Percentiles rank a stretch among this genome's conserved stretches.
Evolutionary conservation across 2,329 filamentous ascomycete genomes (phyloP).

Genomic region (Calonectria fujianensis): DNA sequence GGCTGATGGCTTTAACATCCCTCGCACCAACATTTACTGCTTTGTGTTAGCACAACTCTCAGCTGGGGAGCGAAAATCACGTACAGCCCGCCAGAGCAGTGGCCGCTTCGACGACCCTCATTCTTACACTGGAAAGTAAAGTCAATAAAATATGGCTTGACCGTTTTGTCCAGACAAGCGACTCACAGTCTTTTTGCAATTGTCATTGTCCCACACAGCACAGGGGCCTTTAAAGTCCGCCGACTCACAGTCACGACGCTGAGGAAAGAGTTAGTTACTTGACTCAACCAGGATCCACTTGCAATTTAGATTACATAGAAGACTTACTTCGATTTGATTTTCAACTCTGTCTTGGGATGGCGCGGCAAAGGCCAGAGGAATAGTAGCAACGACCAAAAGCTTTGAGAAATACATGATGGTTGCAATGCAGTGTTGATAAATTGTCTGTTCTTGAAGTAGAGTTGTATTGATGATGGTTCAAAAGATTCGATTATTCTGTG

Average conservation of each 20-base stretch:
- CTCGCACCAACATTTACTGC: background rate
- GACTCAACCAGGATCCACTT: background rate
- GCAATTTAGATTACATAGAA: background rate
- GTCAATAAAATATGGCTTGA: background rate
- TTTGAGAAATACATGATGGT: background rate
- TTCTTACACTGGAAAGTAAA: background rate
- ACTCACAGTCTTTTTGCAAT: background rate
- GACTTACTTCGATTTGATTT: background rate
- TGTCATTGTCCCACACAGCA: background rate
- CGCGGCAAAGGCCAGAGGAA: background rate
- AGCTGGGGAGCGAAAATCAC: background rate
- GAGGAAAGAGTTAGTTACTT: background rate
- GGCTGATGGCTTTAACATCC: background rate
- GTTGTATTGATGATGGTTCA: background rate
- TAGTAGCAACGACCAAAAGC: background rate
- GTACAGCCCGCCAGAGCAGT: background rate
- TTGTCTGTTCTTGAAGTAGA: background rate
- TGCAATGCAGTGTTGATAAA: background rate
- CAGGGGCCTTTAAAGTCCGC: background rate
- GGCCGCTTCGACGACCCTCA: background rate
- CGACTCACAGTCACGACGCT: background rate
- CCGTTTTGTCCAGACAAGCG: background rate
- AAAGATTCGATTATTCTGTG: background rate
- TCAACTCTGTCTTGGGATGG: background rate
- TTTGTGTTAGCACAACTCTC: background rate